A percentile compares a stretch with the other conserved stretches of the same genome.
phyloP scores from a whole-genome alignment of 2,329 filamentous ascomycete species.

The Fusarium armeniacum region DNA sequence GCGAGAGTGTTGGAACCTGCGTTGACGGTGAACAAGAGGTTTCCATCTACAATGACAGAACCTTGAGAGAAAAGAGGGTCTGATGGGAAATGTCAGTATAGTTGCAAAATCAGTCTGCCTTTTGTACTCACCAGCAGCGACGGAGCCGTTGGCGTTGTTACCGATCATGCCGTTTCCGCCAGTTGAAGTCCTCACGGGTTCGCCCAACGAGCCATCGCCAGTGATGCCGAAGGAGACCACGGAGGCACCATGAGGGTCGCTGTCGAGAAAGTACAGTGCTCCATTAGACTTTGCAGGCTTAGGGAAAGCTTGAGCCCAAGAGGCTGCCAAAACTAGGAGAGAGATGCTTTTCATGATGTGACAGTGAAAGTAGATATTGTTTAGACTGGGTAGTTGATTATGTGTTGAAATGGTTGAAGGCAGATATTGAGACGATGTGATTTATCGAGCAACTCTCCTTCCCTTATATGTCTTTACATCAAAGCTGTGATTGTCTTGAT shows the following conservation, averaged over 20 bases:
- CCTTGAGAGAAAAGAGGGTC: constrained; percentile 8
- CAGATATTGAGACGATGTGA: too few species aligned
- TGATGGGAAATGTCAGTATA: accelerated
- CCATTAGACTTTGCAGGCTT: neutral
- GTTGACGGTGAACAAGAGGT: constrained; percentile 8
- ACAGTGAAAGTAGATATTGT: accelerated
- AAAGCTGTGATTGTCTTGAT: neutral
- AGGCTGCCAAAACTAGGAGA: neutral
- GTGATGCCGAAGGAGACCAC: constrained; percentile 15
- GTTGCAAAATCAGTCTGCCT: accelerated
- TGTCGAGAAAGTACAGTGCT: constrained; percentile 20
- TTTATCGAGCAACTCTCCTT: accelerated
- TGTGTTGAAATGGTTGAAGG: too few species aligned
- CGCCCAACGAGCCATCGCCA: neutral
- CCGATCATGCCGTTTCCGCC: constrained; percentile 10
- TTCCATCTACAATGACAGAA: neutral
- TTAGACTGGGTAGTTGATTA: neutral
- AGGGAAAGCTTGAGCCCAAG: neutral
- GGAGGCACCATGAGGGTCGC: constrained; percentile 15
- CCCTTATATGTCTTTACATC: neutral
- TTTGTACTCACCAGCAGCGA: neutral
- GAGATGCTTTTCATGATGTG: neutral
- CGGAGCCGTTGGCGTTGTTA: constrained; percentile 1
- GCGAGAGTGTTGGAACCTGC: constrained; percentile 23
- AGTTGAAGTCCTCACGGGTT: neutral